These are phyloP conservation scores for Schizopora paradoxa DNA, from an alignment of 1,284 basidiomycete species.

Conservation along the genomic window DNA sequence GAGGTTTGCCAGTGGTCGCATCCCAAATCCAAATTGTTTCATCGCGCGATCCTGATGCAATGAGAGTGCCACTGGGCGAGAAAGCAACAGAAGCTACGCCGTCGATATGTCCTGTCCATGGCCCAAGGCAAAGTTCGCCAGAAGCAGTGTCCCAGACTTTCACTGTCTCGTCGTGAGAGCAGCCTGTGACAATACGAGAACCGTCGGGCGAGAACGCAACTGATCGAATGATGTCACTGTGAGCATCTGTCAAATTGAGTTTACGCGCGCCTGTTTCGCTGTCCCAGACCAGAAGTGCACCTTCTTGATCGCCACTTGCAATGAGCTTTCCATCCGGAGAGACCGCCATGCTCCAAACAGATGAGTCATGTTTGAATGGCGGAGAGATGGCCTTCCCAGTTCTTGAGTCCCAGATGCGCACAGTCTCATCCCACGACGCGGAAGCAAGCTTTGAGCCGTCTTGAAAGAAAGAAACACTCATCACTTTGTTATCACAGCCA, in stretches of 20 bases:
- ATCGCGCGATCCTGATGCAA: constrained; percentile 8
- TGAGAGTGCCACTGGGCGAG: constrained; percentile 6
- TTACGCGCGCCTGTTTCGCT: too few species aligned
- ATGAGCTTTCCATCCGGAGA: constrained; percentile 20
- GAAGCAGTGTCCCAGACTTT: constrained; percentile 24
- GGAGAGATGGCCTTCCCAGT: too few species aligned
- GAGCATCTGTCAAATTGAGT: too few species aligned
- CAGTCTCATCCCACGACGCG: constrained; percentile 3
- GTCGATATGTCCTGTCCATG: not conserved
- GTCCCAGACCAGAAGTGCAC: too few species aligned
- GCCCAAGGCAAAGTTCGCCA: constrained; percentile 4
- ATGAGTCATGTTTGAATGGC: too few species aligned
- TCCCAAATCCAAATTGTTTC: constrained; percentile 6
- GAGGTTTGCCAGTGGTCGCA: not conserved
- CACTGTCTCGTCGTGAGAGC: too few species aligned
- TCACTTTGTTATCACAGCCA: constrained; percentile 19
- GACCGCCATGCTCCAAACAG: too few species aligned
- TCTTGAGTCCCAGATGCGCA: constrained; percentile 2
- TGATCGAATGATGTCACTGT: not conserved
- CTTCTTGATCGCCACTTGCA: too few species aligned
- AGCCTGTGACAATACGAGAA: constrained; percentile 3
- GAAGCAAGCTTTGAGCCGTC: constrained; percentile 5
- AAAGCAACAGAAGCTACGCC: constrained; percentile 6
- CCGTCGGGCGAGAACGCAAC: constrained; percentile 7
- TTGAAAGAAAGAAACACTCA: constrained; percentile 15